phyloP scores from a whole-genome alignment of 345 rosid species.

The Durio zibethinus region DNA sequence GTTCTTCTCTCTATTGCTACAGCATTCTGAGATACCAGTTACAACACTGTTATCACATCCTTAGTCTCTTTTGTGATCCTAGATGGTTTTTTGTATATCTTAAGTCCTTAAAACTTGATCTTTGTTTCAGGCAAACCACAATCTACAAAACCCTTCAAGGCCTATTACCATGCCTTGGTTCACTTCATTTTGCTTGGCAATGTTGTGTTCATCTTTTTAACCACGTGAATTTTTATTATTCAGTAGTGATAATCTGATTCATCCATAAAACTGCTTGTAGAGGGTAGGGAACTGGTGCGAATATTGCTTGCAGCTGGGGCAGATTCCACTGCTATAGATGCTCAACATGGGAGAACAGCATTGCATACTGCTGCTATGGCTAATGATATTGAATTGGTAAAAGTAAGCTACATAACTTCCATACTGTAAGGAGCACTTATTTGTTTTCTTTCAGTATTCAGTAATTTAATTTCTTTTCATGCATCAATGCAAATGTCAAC shows the following conservation, averaged over 20 bases:
- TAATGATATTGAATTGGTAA: constrained; percentile 81
- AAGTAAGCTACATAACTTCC: constrained; percentile 42
- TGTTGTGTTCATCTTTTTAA: neutral
- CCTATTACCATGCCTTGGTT: neutral
- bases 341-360: constrained; percentile 82
- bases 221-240: neutral
- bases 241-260: neutral
- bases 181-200: neutral
- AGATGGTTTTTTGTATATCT: neutral
- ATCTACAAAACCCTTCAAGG: neutral
- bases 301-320: constrained; percentile 91
- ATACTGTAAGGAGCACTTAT: neutral
- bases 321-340: constrained; percentile 80
- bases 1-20: neutral
- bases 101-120: neutral
- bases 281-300: constrained; percentile 87
- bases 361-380: constrained; percentile 92
- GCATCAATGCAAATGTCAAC: neutral
- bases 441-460: neutral
- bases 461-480: neutral
- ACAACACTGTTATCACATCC: neutral
- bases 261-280: constrained; percentile 41
- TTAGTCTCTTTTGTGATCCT: neutral
- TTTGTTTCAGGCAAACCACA: neutral
- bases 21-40: neutral